phyloP scores from a whole-genome alignment of 495 filamentous ascomycete genomes.

The Apodospora peruviana region DNA sequence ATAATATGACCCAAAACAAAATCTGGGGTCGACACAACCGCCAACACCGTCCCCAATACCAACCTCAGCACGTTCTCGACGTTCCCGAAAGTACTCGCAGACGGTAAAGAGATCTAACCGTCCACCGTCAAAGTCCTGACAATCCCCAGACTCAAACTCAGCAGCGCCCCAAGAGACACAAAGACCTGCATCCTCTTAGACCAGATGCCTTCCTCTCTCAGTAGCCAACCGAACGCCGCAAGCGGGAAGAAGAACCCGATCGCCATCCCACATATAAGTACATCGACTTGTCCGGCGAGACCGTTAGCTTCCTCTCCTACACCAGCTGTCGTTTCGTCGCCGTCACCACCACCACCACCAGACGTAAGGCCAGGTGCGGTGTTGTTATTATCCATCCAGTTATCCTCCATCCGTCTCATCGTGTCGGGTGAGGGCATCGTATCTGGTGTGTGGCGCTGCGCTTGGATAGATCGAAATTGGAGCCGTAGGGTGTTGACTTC shows the following conservation, averaged over 20 bases:
- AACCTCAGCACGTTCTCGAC: too few species aligned
- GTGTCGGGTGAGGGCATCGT: constrained; percentile 64
- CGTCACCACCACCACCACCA: constrained; percentile 21
- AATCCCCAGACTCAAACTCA: constrained; percentile 36
- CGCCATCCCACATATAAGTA: constrained; percentile 80
- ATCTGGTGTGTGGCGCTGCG: constrained; percentile 72
- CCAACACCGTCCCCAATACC: too few species aligned
- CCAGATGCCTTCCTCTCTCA: constrained; percentile 86
- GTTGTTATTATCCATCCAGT: constrained; percentile 81
- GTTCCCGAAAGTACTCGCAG: too few species aligned
- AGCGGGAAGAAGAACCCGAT: constrained; percentile 95
- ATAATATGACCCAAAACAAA: too few species aligned
- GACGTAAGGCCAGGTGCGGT: neutral
- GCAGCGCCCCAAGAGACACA: constrained; percentile 70
- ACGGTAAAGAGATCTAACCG: neutral
- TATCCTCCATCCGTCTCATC: constrained; percentile 68
- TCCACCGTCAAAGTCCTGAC: constrained; percentile 33
- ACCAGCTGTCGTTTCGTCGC: constrained; percentile 9
- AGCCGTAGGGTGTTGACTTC: constrained; percentile 78
- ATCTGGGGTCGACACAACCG: too few species aligned
- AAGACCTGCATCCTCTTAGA: constrained; percentile 75
- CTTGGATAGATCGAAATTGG: constrained; percentile 78
- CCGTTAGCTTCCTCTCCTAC: constrained; percentile 35
- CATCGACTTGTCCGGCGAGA: constrained; percentile 55
- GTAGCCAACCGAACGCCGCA: constrained; percentile 75